Base-by-base conservation (phyloP, 805 yeast genomes). In the Suhomyces faveliae region DNA sequence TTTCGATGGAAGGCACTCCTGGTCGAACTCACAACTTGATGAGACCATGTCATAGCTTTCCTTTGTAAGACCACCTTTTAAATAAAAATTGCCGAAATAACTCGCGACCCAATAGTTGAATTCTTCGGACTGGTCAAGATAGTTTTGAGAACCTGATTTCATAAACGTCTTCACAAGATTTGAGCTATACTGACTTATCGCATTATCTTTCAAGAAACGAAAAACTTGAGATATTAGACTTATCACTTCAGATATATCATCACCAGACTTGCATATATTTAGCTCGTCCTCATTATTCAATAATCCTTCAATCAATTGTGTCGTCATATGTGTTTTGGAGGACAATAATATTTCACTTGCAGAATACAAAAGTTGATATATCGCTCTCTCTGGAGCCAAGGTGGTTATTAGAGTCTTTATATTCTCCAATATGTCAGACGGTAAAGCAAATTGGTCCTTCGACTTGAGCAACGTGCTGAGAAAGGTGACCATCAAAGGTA, bases 91-190 rank as follows among this genome's bases (percentile, higher is more conserved):
- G 7, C 63, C 54, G 13, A 65, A 35, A 43, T 63, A 63, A 5
- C 46, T 47, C 4, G 62, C 57, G 33, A 59, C 45, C 69, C 68
- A 64, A 5, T 47, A n/a, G 24, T 48, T 49, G 45, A 59, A 62
- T 1, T 48, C 50, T 12, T 45, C 48, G 5, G 60, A 48, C 13
- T 45, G 53, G 27, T 43, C 10, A 5, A 10, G n/a, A 33, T 45
- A 42, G 5, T 48, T 23, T 25, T 19, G 19, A 13, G 12, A 23
- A 17, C 9, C 19, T 9, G 48, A 13, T 4, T 27, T 29, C 38
- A 54, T 27, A 12, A 50, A 42, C 6, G 44, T 33, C 15, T 41
- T 35, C 6, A 47, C 52, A 27, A 50, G 40, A 12, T 39, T 40
- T 20, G 45, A 11, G 7, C 30, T 22, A 19, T 15, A n/a, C 22